Evolutionary conservation across 208 protist genomes (phyloP).

Genomic region (Wallacemonas sp.): DNA sequence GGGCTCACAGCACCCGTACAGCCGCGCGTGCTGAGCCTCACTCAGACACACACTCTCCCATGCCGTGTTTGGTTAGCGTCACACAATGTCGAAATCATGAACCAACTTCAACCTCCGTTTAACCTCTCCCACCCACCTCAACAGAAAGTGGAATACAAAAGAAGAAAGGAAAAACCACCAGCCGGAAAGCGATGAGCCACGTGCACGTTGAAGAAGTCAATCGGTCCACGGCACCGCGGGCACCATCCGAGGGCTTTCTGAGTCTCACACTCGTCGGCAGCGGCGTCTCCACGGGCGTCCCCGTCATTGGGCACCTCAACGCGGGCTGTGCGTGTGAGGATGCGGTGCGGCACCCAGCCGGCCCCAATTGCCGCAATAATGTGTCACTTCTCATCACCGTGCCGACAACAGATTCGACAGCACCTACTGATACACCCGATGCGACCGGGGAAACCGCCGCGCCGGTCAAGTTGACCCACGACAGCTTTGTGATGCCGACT

Average conservation of each 20-base stretch:
- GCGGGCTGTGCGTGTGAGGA: conserved; percentile 70
- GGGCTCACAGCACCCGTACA: too few species aligned
- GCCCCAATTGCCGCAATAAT: conserved; percentile 81
- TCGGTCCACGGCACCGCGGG: neutral
- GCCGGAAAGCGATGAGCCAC: neutral
- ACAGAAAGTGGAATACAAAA: neutral
- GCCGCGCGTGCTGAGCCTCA: too few species aligned
- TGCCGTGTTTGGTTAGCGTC: neutral
- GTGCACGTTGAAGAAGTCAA: neutral
- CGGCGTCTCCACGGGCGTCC: conserved; percentile 81
- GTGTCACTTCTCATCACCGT: conserved; percentile 79
- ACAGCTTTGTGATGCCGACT: conserved; percentile 20
- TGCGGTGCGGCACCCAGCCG: conserved; percentile 52
- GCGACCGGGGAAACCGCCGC: neutral
- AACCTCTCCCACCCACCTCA: neutral
- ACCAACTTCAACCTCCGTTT: too few species aligned
- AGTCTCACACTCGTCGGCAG: conserved; percentile 68
- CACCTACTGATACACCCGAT: neutral
- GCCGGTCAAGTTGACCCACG: conserved; percentile 18
- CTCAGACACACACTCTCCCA: too few species aligned
- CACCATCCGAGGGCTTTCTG: conserved; percentile 20
- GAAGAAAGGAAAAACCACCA: neutral
- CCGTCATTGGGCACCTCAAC: conserved; percentile 83
- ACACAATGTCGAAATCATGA: neutral
- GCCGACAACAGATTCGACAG: conserved; percentile 10